A percentile compares a stretch with the other conserved stretches of the same genome.
Conservation (phyloP, 306 rosid genomes). For the Canavalia ensiformis region DNA sequence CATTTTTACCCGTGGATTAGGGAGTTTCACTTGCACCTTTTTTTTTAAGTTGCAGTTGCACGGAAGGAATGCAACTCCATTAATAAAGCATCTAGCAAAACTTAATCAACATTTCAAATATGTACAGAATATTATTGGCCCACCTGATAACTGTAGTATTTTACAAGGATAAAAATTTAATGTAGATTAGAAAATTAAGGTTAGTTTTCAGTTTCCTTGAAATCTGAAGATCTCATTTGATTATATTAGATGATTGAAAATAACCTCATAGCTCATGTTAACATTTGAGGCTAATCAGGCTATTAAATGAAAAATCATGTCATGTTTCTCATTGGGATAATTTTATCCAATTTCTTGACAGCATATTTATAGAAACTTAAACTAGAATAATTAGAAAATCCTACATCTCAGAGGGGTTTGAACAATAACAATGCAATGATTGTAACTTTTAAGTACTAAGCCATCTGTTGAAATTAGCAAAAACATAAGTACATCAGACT, state of each 20-base stretch:
- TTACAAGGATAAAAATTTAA: neutral
- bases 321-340: neutral
- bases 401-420: neutral
- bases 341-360: conserved; percentile 7
- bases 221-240: neutral
- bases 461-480: neutral
- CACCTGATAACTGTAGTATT: conserved; percentile 6
- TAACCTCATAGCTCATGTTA: conserved; percentile 2
- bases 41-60: neutral
- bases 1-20: neutral
- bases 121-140: neutral
- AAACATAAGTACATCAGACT: conserved; percentile 14
- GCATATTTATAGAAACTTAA: conserved; percentile 21
- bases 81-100: neutral
- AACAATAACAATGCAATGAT: neutral
- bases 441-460: neutral
- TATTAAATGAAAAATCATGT: neutral
- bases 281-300: neutral
- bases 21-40: neutral
- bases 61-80: neutral
- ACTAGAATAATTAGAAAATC: neutral
- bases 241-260: neutral
- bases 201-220: conserved; percentile 27
- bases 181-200: conserved; percentile 13
- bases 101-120: conserved; percentile 11